A percentile compares a stretch with the other conserved stretches of the same genome.
Evolutionary conservation across 257 asterid genomes (phyloP).

Genomic region (Avicennia marina): DNA sequence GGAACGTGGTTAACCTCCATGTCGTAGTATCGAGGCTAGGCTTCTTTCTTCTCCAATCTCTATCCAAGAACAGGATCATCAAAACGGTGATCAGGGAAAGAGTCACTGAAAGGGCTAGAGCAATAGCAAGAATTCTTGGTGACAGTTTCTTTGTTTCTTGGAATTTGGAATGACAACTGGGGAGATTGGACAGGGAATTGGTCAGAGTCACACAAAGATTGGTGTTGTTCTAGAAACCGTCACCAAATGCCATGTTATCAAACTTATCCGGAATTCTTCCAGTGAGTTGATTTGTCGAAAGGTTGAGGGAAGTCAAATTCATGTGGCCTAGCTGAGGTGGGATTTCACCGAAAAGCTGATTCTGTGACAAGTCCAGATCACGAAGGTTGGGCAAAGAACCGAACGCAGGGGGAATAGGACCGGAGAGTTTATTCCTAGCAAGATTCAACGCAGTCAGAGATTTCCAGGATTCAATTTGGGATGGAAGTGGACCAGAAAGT

Average conservation of each 20-base stretch:
- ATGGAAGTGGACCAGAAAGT: constrained; percentile 60
- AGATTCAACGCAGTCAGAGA: constrained; percentile 51
- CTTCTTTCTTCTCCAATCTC: constrained; percentile 60
- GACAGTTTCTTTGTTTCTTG: constrained; percentile 34
- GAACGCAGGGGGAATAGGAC: constrained; percentile 49
- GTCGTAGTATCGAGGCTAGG: constrained; percentile 40
- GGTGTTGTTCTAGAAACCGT: constrained; percentile 60
- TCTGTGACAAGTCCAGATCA: constrained; percentile 58
- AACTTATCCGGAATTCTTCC: constrained; percentile 63
- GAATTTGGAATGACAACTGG: constrained; percentile 30
- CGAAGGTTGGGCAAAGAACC: constrained; percentile 58
- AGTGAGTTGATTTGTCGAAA: constrained; percentile 57
- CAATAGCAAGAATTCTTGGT: constrained; percentile 32
- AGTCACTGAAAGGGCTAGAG: constrained; percentile 35
- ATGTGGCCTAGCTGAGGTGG: constrained; percentile 53
- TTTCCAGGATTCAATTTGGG: constrained; percentile 56
- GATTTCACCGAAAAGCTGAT: constrained; percentile 59
- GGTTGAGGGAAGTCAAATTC: constrained; percentile 52
- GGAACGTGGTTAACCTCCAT: constrained; percentile 83
- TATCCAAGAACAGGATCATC: constrained; percentile 31
- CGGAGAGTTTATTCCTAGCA: constrained; percentile 54
- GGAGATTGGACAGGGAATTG: constrained; percentile 33
- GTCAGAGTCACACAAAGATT: constrained; percentile 57
- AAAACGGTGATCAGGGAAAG: constrained; percentile 28
- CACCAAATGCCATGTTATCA: constrained; percentile 62